phyloP scores from a whole-genome alignment of 306 rosid genomes.

The Hippophae tibetana region DNA sequence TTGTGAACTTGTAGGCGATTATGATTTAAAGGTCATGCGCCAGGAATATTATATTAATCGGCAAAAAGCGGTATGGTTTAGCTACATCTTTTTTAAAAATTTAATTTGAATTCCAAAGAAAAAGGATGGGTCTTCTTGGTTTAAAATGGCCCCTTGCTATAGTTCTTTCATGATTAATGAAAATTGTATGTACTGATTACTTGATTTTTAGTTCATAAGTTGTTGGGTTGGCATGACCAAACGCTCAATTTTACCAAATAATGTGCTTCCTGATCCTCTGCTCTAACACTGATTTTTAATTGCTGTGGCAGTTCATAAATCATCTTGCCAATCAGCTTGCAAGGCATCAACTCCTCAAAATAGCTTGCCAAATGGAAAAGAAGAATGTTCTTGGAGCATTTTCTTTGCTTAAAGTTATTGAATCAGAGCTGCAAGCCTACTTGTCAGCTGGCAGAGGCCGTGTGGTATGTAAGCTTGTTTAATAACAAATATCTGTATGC shows the following conservation, averaged over 20 bases:
- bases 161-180: neutral
- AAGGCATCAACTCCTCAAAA: slow-evolving; percentile 82
- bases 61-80: slow-evolving; percentile 69
- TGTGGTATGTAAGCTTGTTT: slow-evolving; percentile 45
- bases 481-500: neutral
- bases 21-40: slow-evolving; percentile 97
- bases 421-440: slow-evolving; percentile 84
- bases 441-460: slow-evolving; percentile 86
- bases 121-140: too few species aligned
- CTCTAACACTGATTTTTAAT: slow-evolving; percentile 13
- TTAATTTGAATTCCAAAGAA: neutral
- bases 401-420: slow-evolving; percentile 82
- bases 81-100: slow-evolving; percentile 8
- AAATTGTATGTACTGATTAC: neutral
- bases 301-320: slow-evolving; percentile 72
- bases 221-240: neutral
- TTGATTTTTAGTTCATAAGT: neutral
- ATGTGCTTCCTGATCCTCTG: slow-evolving; percentile 1
- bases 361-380: slow-evolving; percentile 94
- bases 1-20: slow-evolving; percentile 61
- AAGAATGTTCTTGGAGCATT: slow-evolving; percentile 90
- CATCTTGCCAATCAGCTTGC: slow-evolving; percentile 94
- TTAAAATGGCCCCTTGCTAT: neutral
- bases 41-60: slow-evolving; percentile 83
- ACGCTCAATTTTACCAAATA: slow-evolving; percentile 1